Evolutionary conservation across 1,284 basidiomycete genomes (phyloP).

Genomic region (Phellopilus nigrolimitatus): DNA sequence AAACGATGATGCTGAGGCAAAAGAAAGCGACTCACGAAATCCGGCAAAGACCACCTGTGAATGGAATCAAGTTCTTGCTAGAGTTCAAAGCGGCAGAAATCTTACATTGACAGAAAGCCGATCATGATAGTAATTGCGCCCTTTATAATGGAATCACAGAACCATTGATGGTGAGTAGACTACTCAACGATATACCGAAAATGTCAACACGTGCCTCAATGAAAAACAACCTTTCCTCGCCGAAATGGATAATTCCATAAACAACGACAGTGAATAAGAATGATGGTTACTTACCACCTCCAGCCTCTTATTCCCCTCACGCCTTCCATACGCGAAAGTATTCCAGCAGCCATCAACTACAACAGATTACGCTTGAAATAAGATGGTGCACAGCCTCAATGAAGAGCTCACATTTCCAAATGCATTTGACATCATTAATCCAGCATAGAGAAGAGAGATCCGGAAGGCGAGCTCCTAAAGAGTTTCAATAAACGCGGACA

Average conservation of each 20-base stretch:
- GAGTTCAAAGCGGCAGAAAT: too few species aligned
- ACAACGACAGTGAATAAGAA: too few species aligned
- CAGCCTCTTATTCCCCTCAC: slow-evolving; percentile 39
- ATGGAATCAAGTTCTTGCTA: neutral
- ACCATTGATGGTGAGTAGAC: too few species aligned
- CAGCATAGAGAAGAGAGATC: slow-evolving; percentile 37
- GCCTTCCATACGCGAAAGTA: slow-evolving; percentile 41
- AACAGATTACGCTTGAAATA: slow-evolving; percentile 8
- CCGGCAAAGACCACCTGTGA: slow-evolving; percentile 24
- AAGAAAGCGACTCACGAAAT: slow-evolving; percentile 21
- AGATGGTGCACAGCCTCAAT: slow-evolving; percentile 13
- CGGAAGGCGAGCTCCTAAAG: slow-evolving; percentile 29
- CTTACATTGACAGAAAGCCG: slow-evolving; percentile 19
- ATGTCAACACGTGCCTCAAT: slow-evolving; percentile 26
- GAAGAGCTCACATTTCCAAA: slow-evolving; percentile 31
- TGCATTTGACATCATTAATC: slow-evolving; percentile 38
- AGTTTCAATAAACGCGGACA: neutral
- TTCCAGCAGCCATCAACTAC: slow-evolving; percentile 35
- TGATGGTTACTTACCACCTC: slow-evolving; percentile 28
- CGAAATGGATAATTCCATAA: too few species aligned
- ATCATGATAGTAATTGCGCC: slow-evolving; percentile 20
- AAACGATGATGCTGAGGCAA: neutral
- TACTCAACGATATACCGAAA: too few species aligned
- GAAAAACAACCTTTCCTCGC: slow-evolving; percentile 25
- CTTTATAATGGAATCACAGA: slow-evolving; percentile 6